Conservation (phyloP, 306 rosid species). For the Boehmeria nivea region DNA sequence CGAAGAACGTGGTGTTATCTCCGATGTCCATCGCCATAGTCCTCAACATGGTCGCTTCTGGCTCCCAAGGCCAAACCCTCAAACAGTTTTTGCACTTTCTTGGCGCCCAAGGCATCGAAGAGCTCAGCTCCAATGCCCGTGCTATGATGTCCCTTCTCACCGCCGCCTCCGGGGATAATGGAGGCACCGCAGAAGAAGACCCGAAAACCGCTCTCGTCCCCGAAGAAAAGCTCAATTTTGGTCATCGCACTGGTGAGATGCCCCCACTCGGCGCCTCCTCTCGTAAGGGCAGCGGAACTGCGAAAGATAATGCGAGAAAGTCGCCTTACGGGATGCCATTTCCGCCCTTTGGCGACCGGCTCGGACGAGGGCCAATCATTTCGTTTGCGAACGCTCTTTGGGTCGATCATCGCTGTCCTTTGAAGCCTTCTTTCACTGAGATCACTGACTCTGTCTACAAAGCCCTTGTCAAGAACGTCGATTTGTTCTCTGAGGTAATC, state of each 20-base stretch:
- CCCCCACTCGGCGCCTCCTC: no score
- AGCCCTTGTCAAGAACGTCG: background rate
- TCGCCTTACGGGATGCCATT: no score
- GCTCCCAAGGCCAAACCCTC: background rate
- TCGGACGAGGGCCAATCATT: background rate
- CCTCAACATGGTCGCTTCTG: conserved; percentile 1
- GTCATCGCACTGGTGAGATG: no score
- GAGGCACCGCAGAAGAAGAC: no score
- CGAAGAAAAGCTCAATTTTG: background rate
- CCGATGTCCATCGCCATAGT: background rate
- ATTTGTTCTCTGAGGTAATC: background rate
- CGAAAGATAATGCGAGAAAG: no score
- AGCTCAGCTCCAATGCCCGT: background rate
- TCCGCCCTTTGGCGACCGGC: no score
- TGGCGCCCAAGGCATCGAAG: background rate
- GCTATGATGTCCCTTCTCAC: background rate
- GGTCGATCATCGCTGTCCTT: background rate
- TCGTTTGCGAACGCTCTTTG: background rate
- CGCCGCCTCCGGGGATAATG: no score
- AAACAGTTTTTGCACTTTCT: conserved; percentile 1
- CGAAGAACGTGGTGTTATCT: background rate
- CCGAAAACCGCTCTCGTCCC: no score
- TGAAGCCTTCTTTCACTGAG: conserved; percentile 2
- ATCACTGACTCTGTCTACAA: background rate
- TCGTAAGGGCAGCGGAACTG: no score